Conservation (phyloP, 345 rosid genomes). For the Dimocarpus longan region DNA sequence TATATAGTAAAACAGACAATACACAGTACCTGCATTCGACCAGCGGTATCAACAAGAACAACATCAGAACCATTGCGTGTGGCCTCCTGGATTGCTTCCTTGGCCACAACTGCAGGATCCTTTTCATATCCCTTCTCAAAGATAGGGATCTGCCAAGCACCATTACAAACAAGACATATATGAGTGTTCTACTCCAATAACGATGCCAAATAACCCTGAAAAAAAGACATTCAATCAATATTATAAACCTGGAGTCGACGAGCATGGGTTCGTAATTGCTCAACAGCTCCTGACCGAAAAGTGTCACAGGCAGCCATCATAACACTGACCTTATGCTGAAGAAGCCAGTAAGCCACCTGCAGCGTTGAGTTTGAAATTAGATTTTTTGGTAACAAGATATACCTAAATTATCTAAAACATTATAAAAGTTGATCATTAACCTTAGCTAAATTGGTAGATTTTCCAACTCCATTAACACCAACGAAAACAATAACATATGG, state of each 20-base stretch:
- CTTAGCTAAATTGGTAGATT: constrained; percentile 97
- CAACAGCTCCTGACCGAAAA: constrained; percentile 98
- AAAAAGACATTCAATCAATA: background rate
- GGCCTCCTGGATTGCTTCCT: constrained; percentile 97
- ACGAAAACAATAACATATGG: constrained; percentile 98
- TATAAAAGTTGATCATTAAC: constrained; percentile 27
- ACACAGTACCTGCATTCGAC: constrained; percentile 81
- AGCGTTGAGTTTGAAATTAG: constrained; percentile 15
- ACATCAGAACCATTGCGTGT: constrained; percentile 85
- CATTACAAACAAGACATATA: constrained; percentile 8
- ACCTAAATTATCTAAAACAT: background rate
- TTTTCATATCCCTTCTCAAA: constrained; percentile 98
- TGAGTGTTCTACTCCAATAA: background rate
- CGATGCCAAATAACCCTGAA: background rate
- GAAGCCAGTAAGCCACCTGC: constrained; percentile 98
- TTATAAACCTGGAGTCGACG: constrained; percentile 90
- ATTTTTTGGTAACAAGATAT: constrained; percentile 3
- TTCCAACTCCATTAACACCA: constrained; percentile 99
- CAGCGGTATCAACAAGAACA: constrained; percentile 99
- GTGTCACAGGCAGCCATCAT: constrained; percentile 99
- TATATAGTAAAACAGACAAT: background rate
- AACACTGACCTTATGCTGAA: constrained; percentile 83
- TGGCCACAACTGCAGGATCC: constrained; percentile 97
- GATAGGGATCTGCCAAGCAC: constrained; percentile 69
- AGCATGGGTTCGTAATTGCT: constrained; percentile 95